phyloP scores from a whole-genome alignment of 2,329 filamentous ascomycete genomes.

The Colletotrichum tabaci region DNA sequence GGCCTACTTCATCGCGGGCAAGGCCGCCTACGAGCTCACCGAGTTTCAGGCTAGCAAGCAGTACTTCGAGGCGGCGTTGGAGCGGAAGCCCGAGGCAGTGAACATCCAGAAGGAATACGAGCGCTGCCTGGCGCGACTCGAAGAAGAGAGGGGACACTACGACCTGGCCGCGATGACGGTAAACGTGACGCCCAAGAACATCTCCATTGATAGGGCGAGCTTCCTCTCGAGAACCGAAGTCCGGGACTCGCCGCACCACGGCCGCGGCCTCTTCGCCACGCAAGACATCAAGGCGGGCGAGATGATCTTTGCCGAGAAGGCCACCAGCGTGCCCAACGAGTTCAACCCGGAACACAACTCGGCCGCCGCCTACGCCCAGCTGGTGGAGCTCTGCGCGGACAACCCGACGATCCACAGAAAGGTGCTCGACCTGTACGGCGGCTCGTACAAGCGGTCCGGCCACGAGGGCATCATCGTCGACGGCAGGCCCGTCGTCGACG shows the following conservation, averaged over 20 bases:
- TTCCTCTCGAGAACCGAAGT: constrained; percentile 53
- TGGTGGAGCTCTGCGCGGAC: constrained; percentile 56
- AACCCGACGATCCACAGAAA: constrained; percentile 54
- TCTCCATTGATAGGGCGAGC: constrained; percentile 47
- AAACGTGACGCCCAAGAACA: constrained; percentile 39
- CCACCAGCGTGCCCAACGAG: constrained; percentile 57
- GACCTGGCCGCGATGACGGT: constrained; percentile 40
- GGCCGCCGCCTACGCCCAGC: constrained; percentile 59
- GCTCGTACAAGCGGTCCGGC: constrained; percentile 50
- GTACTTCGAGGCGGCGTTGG: constrained; percentile 47
- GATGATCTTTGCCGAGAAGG: constrained; percentile 60
- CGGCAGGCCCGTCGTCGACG: constrained; percentile 54
- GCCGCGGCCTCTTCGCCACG: constrained; percentile 60
- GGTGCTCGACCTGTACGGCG: constrained; percentile 55
- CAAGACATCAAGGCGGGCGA: constrained; percentile 55
- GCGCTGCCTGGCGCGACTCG: constrained; percentile 38
- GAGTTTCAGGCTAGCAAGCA: constrained; percentile 47
- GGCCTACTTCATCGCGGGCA: constrained; percentile 52
- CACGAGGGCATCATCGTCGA: constrained; percentile 52
- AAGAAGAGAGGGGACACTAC: constrained; percentile 39
- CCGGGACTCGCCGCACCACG: constrained; percentile 51
- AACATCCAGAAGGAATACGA: constrained; percentile 44
- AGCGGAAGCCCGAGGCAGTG: constrained; percentile 42
- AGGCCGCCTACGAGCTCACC: constrained; percentile 53
- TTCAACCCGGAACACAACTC: constrained; percentile 58